Evolutionary conservation across 768 basidiomycete genomes (phyloP).

Genomic region (Lactifluus rugatus): DNA sequence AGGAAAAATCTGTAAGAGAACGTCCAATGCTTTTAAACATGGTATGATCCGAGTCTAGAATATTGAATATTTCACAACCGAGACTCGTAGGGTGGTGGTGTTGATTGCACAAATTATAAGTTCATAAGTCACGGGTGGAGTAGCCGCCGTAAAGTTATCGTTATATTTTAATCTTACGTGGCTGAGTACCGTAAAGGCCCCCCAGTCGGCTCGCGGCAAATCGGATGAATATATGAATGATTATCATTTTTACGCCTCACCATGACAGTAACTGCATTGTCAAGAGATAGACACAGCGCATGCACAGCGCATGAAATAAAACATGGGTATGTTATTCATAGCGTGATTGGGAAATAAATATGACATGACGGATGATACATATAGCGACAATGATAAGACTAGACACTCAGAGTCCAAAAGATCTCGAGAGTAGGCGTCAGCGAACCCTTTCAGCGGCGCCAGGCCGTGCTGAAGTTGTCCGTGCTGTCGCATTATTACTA

Average conservation of each 20-base stretch:
- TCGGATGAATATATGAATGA: background rate
- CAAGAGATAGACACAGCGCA: background rate
- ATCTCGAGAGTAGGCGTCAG: background rate
- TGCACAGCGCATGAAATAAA: background rate
- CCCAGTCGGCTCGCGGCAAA: background rate
- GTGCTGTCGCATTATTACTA: background rate
- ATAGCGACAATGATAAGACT: background rate
- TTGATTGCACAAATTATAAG: background rate
- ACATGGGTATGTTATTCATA: background rate
- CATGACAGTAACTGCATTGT: background rate
- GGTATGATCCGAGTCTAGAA: background rate
- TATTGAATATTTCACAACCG: background rate
- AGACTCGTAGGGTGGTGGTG: background rate
- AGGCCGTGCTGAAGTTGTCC: conserved; percentile 8
- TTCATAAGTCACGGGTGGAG: background rate
- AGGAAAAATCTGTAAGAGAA: conserved; percentile 44
- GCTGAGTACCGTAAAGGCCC: too few relatives aligned
- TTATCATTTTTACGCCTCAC: background rate
- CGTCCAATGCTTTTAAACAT: conserved; percentile 15
- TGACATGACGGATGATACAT: conserved; percentile 15
- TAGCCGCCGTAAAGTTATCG: too few relatives aligned
- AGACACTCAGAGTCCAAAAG: background rate
- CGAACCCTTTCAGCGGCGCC: conserved; percentile 6
- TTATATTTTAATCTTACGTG: too few relatives aligned
- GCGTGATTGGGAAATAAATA: conserved; percentile 11